These are phyloP conservation scores for Zalerion maritima DNA, from an alignment of 495 filamentous ascomycete genomes.

Conservation along the genomic window DNA sequence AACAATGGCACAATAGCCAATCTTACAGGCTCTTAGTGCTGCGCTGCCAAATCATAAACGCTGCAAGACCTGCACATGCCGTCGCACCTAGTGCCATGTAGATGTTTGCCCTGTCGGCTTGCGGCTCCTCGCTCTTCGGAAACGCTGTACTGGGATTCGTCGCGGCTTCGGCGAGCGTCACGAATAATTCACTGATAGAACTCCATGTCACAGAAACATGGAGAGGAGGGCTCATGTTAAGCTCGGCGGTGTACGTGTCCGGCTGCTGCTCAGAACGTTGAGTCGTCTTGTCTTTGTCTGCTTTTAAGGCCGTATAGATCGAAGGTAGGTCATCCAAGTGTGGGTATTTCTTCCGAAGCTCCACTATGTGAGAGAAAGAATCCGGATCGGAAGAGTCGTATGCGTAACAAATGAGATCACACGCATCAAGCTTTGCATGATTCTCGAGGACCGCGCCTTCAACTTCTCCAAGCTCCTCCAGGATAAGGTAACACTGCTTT, in stretches of 20 bases:
- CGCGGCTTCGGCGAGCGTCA: conserved; percentile 72
- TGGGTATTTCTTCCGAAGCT: conserved; percentile 59
- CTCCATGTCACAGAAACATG: conserved; percentile 91
- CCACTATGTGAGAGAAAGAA: conserved; percentile 80
- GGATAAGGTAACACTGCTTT: conserved; percentile 91
- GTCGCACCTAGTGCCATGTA: conserved; percentile 76
- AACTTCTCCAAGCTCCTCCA: conserved; percentile 89
- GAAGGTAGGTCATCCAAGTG: conserved; percentile 77
- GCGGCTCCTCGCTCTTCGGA: conserved; percentile 72
- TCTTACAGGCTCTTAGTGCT: conserved; percentile 19
- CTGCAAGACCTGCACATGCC: conserved; percentile 65
- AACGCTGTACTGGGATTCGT: conserved; percentile 77
- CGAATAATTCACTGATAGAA: conserved; percentile 83
- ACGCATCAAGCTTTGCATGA: conserved; percentile 75
- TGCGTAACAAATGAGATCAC: conserved; percentile 85
- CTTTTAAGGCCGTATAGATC: conserved; percentile 84
- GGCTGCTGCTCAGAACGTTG: conserved; percentile 85
- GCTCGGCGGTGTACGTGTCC: conserved; percentile 69
- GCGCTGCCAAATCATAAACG: conserved; percentile 52
- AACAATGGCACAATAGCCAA: too few relatives aligned
- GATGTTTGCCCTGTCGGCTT: conserved; percentile 63
- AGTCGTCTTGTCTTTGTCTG: conserved; percentile 84
- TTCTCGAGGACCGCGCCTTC: conserved; percentile 92
- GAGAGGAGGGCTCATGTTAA: conserved; percentile 73
- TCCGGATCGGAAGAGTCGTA: conserved; percentile 95